Evolutionary conservation across 345 rosid species (phyloP), one percentile per base, ranked within the genome.

Genomic region (Reutealis trisperma): DNA sequence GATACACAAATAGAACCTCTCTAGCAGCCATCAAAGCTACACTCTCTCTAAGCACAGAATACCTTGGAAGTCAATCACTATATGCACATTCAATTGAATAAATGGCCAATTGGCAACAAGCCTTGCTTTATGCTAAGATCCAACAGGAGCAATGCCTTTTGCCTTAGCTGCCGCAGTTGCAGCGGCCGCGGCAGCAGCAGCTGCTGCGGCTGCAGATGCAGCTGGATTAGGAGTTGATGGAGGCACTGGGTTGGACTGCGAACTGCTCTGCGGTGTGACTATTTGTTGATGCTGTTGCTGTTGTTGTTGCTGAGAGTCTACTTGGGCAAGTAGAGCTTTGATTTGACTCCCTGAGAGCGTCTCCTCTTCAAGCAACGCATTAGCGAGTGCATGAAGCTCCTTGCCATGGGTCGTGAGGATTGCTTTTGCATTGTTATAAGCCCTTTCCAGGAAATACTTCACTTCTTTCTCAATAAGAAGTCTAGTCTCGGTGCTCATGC

Each of bases 401-500:
- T 91, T 91, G 84, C 84, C 78, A 75, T 84, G 88, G 52, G 87
- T 89, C 11, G 90, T 92, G 41, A 96, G 97, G 63, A 96, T 93
- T 41, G 73, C 86, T 78, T 91, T 92, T 5, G 99, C 98, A 34
- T 96, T 96, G 84, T 90, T 86, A 77, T 92, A 94, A 70, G 98
- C 98, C 84, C 85, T 89, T 63, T 94, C 98, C 73, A 94, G 75
- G 22, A 90, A 81, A 62, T 61, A 14, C 78, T 79, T 91, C 84
- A 96, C 97, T 81, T 96, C 98, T 25, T 91, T 85, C 86, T 96
- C 98, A 11, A 96, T 90, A 68, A 94, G 91, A 77, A 92, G 95
- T 84, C 97, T 89, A 13, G 98, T 94, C 81, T 92, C 98, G 0
- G 95, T 94, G 87, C 99, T 96, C 99, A 96, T 92, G 84, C 97